Conservation (phyloP, 2,329 filamentous ascomycete species). For the Mycosphaerelloides madeirae region DNA sequence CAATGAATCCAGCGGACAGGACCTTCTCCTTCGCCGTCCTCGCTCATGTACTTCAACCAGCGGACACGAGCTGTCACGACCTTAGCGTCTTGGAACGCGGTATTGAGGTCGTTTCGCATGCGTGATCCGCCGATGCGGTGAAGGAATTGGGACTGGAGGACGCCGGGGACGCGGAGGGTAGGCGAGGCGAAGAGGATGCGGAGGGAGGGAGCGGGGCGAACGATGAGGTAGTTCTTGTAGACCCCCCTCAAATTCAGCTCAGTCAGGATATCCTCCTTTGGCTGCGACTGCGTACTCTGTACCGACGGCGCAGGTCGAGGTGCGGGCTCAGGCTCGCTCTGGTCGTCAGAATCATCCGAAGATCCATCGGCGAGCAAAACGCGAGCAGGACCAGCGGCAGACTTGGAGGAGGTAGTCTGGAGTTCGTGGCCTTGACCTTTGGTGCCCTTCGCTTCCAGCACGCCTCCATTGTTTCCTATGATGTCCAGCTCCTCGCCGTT, state of each 20-base stretch:
- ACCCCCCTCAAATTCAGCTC: conserved; percentile 12
- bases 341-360: conserved; percentile 9
- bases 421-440: conserved; percentile 9
- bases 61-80: conserved; percentile 8
- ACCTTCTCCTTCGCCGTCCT: conserved; percentile 6
- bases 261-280: too few relatives aligned
- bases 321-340: too few relatives aligned
- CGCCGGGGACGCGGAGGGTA: conserved; percentile 4
- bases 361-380: conserved; percentile 13
- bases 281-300: too few relatives aligned
- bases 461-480: conserved; percentile 8
- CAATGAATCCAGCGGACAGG: conserved; percentile 8
- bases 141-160: conserved; percentile 7
- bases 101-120: conserved; percentile 8
- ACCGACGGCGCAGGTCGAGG: too few relatives aligned
- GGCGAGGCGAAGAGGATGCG: conserved; percentile 9
- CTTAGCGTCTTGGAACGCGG: conserved; percentile 6
- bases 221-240: conserved; percentile 12
- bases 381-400: background rate
- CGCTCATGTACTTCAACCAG: background rate
- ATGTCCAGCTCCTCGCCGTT: conserved; percentile 9
- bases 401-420: background rate
- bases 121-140: conserved; percentile 5
- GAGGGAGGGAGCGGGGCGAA: conserved; percentile 7
- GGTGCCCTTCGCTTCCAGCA: too few relatives aligned